A percentile compares a stretch with the other conserved stretches of the same genome.
These are phyloP conservation scores for Leccinum boreale DNA, from an alignment of 768 basidiomycete species.

Conservation along the genomic window DNA sequence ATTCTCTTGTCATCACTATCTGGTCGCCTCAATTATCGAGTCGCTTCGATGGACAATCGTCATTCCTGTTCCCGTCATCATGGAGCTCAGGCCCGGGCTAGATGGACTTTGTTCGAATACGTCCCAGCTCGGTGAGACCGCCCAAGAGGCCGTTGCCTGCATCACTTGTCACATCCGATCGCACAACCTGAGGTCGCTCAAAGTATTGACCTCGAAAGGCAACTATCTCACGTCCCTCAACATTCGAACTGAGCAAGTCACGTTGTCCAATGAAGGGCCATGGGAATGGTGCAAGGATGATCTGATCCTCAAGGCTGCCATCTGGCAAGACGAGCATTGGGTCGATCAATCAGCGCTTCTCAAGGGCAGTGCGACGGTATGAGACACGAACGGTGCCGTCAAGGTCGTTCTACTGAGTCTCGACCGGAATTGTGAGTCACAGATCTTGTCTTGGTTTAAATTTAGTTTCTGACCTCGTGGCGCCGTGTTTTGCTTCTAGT, in stretches of 20 bases:
- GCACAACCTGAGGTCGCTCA: constrained; percentile 65
- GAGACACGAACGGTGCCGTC: constrained; percentile 46
- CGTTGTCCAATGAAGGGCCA: constrained; percentile 50
- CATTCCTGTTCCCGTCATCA: constrained; percentile 90
- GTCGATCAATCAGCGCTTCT: constrained; percentile 77
- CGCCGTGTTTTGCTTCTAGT: constrained; percentile 42
- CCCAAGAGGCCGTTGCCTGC: constrained; percentile 69
- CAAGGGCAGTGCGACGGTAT: constrained; percentile 32
- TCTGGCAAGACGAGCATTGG: constrained; percentile 95
- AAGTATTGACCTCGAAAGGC: constrained; percentile 92
- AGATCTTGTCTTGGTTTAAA: constrained; percentile 10
- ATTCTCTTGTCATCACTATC: constrained; percentile 83
- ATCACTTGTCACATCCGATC: constrained; percentile 73
- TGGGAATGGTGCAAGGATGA: constrained; percentile 89
- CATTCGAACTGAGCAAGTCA: constrained; percentile 81
- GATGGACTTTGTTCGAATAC: constrained; percentile 77
- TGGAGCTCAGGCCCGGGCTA: constrained; percentile 57
- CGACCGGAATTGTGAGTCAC: constrained; percentile 81
- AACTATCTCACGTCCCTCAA: constrained; percentile 85
- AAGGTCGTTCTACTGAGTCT: constrained; percentile 89
- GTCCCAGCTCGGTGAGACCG: constrained; percentile 68
- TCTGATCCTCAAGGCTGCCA: constrained; percentile 85
- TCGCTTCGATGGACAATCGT: constrained; percentile 82
- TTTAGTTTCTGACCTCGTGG: constrained; percentile 7
- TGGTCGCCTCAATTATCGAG: constrained; percentile 75